Base-by-base conservation (phyloP, 371 early-diverging fungal species). In the Mortierella sp. region DNA sequence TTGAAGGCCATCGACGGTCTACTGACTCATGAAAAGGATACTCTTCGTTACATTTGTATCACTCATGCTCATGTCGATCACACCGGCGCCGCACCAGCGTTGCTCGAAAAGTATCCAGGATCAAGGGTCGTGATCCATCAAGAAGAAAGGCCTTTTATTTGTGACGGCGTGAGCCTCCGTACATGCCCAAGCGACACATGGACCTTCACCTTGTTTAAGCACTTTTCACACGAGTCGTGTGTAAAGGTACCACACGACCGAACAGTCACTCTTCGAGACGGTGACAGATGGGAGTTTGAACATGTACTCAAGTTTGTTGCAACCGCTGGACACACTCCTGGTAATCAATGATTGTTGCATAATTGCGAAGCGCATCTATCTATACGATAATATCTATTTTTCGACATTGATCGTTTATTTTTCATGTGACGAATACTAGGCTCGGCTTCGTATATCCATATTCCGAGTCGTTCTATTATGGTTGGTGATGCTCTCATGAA, bases 21-120 rank as follows among this genome's bases (percentile, higher is more conserved):
- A 57, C 67, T 81, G 11, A 63, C 60, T 4, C 86, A 86, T 57
- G 72, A 66, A 4, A 79, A 86, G 38, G 83, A 80, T 67, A 60
- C 66, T 1, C 69, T 86, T 28, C 73, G 76, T n/a, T 75, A 75
- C 67, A 67, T 86, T 21, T 70, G 72, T 24, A 74, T 86, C 67
- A 86, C 86, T 2, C 86, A 86, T 45, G 82, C 63, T 19, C 86
- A 86, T 33, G 55, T 84, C 52, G 86, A 86, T 67, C 86, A 86
- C 62, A 84, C 85, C 6, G 86, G 76, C 9, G 86, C 84, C 7
- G 41, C 77, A 4, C 69, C 73, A 1, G 69, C 67, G 4, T 64
- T 86, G 43, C 52, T 86, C 47, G 70, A 77, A 41, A 74, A 76
- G 41, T 86, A 86, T 70, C 77, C 84, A 8, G 74, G 72, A 19